Evolutionary conservation across 768 basidiomycete species (phyloP), one percentile per base, ranked within the genome.

Genomic region (Leccinum olivaceopallidum): DNA sequence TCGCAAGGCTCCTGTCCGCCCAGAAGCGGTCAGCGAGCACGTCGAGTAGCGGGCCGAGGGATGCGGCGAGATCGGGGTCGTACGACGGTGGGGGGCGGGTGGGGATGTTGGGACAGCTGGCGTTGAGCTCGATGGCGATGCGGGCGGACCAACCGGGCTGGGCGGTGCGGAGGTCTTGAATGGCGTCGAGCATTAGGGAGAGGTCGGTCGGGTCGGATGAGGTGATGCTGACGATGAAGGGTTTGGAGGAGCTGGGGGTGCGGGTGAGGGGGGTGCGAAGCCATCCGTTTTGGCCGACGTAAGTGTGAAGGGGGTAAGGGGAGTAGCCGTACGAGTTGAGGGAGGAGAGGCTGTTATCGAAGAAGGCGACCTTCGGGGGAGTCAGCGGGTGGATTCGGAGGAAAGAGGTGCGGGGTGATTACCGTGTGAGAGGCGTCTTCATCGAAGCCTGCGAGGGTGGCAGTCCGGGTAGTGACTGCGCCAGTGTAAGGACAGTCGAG

Each of bases 301-400:
- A 95, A 24, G 69, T 64, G n/a, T 77, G 67, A 48, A 95, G 80
- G 6, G 89, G 84, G 66, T 39, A 2, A 42, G 92, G 93, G 8
- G 91, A 94, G 75, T 94, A 95, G 24, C 93, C 93, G 73, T 91
- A 95, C 0, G 88, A 89, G 71, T 95, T 95, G 61, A 92, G 69
- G 16, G 92, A 86, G n/a, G 89, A 80, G 39, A 80, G 64, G 9
- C 77, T 67, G 14, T 76, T 75, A 42, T 73, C 75, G 51, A 83
- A 62, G 64, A 92, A 89, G 16, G 81, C 83, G 52, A 89, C 87
- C 89, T 91, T 53, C 22, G 48, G 58, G 36, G n/a, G n/a, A 58
- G 44, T 67, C 2, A 67, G 65, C 14, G 53, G 6, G 48, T 6
- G 39, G 2, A 20, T 20, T 20, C 54, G 55, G 13, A 6, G 16